These are phyloP conservation scores for Hirschioporus abietinus DNA, from an alignment of 768 basidiomycete genomes.

Conservation along the genomic window DNA sequence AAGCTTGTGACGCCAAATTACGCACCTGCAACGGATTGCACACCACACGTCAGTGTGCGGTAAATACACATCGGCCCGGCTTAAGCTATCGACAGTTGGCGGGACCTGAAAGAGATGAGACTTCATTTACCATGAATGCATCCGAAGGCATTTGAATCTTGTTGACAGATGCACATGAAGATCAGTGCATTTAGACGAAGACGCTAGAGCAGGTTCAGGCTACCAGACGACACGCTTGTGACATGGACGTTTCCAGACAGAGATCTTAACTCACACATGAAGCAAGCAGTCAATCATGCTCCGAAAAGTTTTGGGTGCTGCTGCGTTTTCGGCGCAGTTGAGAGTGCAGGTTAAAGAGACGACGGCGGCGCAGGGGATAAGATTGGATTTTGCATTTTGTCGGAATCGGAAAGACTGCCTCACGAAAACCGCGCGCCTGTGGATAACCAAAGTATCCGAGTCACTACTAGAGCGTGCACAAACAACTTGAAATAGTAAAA, in stretches of 20 bases:
- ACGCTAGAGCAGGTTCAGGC: too few species aligned
- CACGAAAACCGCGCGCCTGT: not conserved
- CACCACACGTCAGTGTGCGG: not conserved
- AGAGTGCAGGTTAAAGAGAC: not conserved
- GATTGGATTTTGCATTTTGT: not conserved
- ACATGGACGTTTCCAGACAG: too few species aligned
- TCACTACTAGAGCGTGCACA: too few species aligned
- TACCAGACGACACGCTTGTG: too few species aligned
- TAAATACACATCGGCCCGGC: not conserved
- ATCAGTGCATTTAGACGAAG: too few species aligned
- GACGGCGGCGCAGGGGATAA: not conserved
- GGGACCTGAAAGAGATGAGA: not conserved
- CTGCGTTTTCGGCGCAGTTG: not conserved
- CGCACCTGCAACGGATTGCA: too few species aligned
- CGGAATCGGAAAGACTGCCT: constrained; percentile 1
- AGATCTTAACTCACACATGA: too few species aligned
- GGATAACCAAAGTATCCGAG: too few species aligned
- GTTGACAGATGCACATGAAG: too few species aligned
- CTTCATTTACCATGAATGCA: not conserved
- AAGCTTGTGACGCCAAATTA: not conserved
- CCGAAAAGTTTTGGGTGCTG: too few species aligned
- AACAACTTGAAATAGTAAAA: too few species aligned
- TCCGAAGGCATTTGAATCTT: not conserved
- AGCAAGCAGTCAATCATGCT: too few species aligned
- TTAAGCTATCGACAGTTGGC: not conserved